A percentile compares a stretch with the other conserved stretches of the same genome.
phyloP scores from a whole-genome alignment of 208 protist genomes.

The Trypanosoma cruzi region DNA sequence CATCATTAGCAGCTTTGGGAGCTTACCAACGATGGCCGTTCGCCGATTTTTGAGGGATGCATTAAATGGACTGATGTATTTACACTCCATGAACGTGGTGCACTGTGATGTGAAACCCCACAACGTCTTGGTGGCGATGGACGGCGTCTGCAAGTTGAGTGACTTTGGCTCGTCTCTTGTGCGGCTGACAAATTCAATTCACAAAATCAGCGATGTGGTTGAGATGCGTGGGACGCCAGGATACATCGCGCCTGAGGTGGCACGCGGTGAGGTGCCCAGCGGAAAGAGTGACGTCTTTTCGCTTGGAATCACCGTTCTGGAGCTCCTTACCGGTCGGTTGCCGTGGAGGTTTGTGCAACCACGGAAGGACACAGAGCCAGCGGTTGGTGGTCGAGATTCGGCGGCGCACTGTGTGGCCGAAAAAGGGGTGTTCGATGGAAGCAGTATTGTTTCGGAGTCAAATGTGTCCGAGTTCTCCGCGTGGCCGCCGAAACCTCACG shows the following conservation, averaged over 20 bases:
- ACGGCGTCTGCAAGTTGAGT: constrained; percentile 77
- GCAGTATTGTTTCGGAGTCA: no score
- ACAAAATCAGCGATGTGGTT: constrained; percentile 51
- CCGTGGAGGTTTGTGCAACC: constrained; percentile 43
- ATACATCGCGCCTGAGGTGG: constrained; percentile 87
- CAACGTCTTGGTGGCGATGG: constrained; percentile 85
- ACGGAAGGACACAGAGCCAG: neutral
- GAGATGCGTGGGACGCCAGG: constrained; percentile 73
- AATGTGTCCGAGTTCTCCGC: no score
- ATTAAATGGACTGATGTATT: constrained; percentile 66
- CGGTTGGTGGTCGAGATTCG: no score
- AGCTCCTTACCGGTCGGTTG: constrained; percentile 64
- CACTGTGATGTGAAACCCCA: constrained; percentile 89
- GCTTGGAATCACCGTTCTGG: constrained; percentile 54
- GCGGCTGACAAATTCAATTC: constrained; percentile 37
- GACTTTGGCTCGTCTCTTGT: constrained; percentile 83
- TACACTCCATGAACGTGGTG: constrained; percentile 73
- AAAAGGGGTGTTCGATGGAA: no score
- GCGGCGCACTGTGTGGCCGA: no score
- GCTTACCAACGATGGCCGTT: constrained; percentile 35
- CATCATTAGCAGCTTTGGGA: constrained; percentile 65
- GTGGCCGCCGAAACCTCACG: no score
- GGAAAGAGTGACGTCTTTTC: constrained; percentile 71
- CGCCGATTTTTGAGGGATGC: constrained; percentile 71
- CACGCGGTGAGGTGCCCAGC: constrained; percentile 47